Evolutionary conservation across 177 flowering plant species (phyloP), one percentile per base, ranked within the genome.

Genomic region (Vitis hybrid): DNA sequence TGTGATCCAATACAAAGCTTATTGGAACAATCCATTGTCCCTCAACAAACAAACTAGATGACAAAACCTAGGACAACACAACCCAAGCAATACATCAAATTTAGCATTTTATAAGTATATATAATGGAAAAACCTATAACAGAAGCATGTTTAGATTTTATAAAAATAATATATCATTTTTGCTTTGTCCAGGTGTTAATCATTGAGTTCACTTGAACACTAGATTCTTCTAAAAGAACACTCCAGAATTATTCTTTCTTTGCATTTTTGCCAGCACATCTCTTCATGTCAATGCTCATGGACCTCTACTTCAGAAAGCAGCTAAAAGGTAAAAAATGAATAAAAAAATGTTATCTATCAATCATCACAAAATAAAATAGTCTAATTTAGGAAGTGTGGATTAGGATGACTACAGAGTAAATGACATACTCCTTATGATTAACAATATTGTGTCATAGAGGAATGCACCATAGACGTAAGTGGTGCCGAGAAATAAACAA

Each of bases 141-240:
- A 15, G 2, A 20, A 59, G n/a, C 19, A 59, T 44, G 10, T 24
- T 22, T 57, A 14, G 10, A 60, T 71, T 68, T 73, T 11, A 76
- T 77, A 65, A 20, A 69, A 51, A 82, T 59, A 65, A 76, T 72
- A 20, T 82, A 75, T 62, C 82, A 82, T 22, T 71, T 74, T 64
- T 79, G 76, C 73, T 82, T 79, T 67, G 84, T 82, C 84, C 84
- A 82, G 18, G 75, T 24, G 50, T 79, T 66, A 82, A 82, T 82
- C 65, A 82, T 47, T 24, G 44, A 53, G 63, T 74, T 70, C 18
- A 82, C 75, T 38, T 66, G 72, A 66, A 64, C 60, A 12, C 82
- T 78, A 54, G 74, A 79, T 69, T 60, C 80, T 63, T 82, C 78
- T 1, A 79, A 67, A 62, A 82, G 73, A 53, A 74, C 76, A 11